phyloP scores from a whole-genome alignment of 306 rosid genomes.

The Prunus fruticosa region DNA sequence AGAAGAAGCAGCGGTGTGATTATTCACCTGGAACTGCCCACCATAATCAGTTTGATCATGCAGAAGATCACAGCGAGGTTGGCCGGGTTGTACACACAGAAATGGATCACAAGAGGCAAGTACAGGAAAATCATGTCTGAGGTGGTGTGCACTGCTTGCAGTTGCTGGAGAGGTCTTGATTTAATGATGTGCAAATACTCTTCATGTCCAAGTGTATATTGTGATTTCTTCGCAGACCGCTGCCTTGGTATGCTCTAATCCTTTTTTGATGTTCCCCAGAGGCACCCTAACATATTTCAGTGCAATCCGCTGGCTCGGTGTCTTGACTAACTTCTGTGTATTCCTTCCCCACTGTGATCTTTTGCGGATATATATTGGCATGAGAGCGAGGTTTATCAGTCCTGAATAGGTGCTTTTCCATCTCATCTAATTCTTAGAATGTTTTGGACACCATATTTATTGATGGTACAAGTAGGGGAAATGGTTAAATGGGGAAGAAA shows the following conservation, averaged over 20 bases:
- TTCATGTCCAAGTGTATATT: neutral
- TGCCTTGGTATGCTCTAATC: neutral
- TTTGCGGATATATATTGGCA: neutral
- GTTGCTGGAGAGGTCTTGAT: neutral
- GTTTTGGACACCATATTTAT: neutral
- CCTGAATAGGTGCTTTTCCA: neutral
- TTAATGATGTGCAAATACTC: neutral
- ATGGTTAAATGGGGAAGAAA: slow-evolving; percentile 18
- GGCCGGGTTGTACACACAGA: slow-evolving; percentile 49
- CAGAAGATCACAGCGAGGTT: slow-evolving; percentile 44
- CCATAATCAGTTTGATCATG: slow-evolving; percentile 39
- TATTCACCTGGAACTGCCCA: slow-evolving; percentile 44
- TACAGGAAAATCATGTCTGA: slow-evolving; percentile 65
- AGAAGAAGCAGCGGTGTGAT: slow-evolving; percentile 62
- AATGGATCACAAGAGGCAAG: slow-evolving; percentile 64
- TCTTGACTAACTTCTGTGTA: neutral
- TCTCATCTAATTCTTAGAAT: neutral
- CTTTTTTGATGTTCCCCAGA: slow-evolving; percentile 1
- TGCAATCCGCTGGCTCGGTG: neutral
- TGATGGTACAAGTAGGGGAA: neutral
- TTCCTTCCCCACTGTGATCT: neutral
- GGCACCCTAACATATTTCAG: neutral
- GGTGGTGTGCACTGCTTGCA: neutral
- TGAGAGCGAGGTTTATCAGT: neutral
- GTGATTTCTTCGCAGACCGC: neutral